A percentile compares a stretch with the other conserved stretches of the same genome.
Conservation (phyloP, 2,329 filamentous ascomycete genomes). For the Lecanicillium sp. region DNA sequence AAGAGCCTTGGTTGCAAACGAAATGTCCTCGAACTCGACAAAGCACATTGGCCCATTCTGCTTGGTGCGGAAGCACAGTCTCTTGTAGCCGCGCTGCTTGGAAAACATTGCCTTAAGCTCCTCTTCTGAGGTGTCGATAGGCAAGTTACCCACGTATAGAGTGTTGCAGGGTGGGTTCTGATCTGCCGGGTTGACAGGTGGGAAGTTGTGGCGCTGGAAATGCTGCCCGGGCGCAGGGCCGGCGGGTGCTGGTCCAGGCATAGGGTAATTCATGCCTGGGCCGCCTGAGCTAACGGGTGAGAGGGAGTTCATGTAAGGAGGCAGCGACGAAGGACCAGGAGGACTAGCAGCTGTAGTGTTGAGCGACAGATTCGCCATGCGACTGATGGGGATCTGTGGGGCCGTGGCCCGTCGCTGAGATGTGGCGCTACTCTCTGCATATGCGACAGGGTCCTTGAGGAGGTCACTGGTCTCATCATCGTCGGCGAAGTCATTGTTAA, state of each 20-base stretch:
- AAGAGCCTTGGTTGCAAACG: conserved; percentile 84
- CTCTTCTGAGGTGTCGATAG: conserved; percentile 86
- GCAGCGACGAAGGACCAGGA: conserved; percentile 43
- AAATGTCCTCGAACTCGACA: conserved; percentile 93
- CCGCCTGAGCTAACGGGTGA: conserved; percentile 41
- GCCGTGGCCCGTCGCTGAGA: conserved; percentile 60
- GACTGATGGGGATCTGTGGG: conserved; percentile 61
- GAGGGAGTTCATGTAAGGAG: conserved; percentile 42
- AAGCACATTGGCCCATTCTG: conserved; percentile 97
- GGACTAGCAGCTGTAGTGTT: conserved; percentile 52
- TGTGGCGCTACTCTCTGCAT: conserved; percentile 51
- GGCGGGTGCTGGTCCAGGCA: conserved; percentile 37
- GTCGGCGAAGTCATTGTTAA: conserved; percentile 57
- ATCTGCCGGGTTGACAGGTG: conserved; percentile 87
- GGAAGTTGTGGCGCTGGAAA: conserved; percentile 60
- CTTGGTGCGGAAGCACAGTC: conserved; percentile 91
- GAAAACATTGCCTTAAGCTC: conserved; percentile 91
- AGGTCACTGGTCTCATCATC: conserved; percentile 65
- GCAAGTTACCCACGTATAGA: conserved; percentile 93
- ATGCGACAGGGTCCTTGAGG: conserved; percentile 65
- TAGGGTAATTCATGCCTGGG: conserved; percentile 19
- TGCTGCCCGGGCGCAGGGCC: conserved; percentile 34
- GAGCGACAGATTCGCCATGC: conserved; percentile 63
- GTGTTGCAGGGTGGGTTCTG: conserved; percentile 98
- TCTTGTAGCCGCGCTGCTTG: conserved; percentile 89